Conservation (phyloP, 2,329 filamentous ascomycete genomes). For the Helotiales sp. region DNA sequence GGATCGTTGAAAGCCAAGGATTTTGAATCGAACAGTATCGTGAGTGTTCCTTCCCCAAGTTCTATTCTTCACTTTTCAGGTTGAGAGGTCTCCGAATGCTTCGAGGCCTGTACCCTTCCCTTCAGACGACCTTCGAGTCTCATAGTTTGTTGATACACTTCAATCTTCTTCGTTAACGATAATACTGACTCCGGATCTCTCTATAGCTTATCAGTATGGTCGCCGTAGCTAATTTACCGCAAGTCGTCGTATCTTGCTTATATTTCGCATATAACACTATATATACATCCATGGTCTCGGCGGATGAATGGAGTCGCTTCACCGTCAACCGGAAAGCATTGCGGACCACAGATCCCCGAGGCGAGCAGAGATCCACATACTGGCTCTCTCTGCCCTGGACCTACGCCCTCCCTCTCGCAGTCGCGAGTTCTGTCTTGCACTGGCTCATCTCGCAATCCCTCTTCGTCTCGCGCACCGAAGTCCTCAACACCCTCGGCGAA, state of each 20-base stretch:
- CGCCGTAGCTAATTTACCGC: slow-evolving; percentile 53
- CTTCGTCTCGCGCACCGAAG: slow-evolving; percentile 48
- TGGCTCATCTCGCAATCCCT: slow-evolving; percentile 56
- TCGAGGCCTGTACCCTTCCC: too few species aligned
- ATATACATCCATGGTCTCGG: slow-evolving; percentile 52
- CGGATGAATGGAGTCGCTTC: slow-evolving; percentile 53
- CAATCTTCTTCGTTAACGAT: too few species aligned
- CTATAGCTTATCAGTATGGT: slow-evolving; percentile 22
- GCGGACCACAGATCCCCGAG: slow-evolving; percentile 49
- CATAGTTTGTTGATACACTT: too few species aligned
- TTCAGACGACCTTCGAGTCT: too few species aligned
- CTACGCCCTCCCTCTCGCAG: slow-evolving; percentile 50
- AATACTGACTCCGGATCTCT: too few species aligned
- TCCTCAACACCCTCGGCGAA: slow-evolving; percentile 18
- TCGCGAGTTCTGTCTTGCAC: slow-evolving; percentile 47
- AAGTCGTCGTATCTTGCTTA: slow-evolving; percentile 52
- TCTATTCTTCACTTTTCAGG: too few species aligned
- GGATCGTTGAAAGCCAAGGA: not conserved
- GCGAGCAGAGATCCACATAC: slow-evolving; percentile 50
- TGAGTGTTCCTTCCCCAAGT: too few species aligned
- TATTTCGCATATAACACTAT: slow-evolving; percentile 53
- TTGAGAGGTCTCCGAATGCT: too few species aligned
- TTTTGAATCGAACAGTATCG: slow-evolving; percentile 20
- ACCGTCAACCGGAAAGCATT: slow-evolving; percentile 45
- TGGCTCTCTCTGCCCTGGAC: slow-evolving; percentile 52